These are phyloP conservation scores for Gastrodia elata DNA, from an alignment of 106 monocot species.

Conservation along the genomic window DNA sequence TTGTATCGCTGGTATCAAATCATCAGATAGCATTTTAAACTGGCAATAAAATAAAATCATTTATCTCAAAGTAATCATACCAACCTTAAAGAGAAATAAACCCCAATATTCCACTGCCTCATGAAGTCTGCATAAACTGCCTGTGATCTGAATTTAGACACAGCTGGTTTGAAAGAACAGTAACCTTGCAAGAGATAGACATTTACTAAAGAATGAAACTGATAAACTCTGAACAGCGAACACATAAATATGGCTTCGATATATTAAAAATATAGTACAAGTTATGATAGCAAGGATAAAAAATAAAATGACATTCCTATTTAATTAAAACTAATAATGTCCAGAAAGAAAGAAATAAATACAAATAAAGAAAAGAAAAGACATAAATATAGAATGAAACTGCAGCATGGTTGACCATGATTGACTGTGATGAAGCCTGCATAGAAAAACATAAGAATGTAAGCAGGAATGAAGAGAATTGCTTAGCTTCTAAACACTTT, in stretches of 20 bases:
- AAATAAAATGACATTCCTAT: not conserved
- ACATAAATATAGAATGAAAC: too few species aligned
- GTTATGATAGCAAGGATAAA: not conserved
- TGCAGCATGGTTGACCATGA: constrained; percentile 2
- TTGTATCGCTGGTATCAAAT: constrained; percentile 9
- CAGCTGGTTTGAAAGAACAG: constrained; percentile 67
- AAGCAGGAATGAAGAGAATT: not conserved
- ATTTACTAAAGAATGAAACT: not conserved
- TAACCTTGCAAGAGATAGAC: constrained; percentile 33
- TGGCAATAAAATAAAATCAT: not conserved
- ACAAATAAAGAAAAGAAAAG: too few species aligned
- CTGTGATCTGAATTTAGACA: constrained; percentile 63
- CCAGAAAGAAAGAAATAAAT: too few species aligned
- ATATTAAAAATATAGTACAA: not conserved
- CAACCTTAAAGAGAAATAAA: constrained; percentile 89
- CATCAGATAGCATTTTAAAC: not conserved
- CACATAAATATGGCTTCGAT: not conserved
- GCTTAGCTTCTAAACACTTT: not conserved
- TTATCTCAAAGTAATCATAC: not conserved
- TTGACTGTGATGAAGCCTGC: not conserved
- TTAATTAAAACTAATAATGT: too few species aligned
- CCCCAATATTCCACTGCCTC: constrained; percentile 89
- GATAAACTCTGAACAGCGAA: not conserved
- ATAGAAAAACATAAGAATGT: not conserved
- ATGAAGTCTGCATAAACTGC: constrained; percentile 68